phyloP scores from a whole-genome alignment of 2,329 filamentous ascomycete species.

The Alternaria consortialis region DNA sequence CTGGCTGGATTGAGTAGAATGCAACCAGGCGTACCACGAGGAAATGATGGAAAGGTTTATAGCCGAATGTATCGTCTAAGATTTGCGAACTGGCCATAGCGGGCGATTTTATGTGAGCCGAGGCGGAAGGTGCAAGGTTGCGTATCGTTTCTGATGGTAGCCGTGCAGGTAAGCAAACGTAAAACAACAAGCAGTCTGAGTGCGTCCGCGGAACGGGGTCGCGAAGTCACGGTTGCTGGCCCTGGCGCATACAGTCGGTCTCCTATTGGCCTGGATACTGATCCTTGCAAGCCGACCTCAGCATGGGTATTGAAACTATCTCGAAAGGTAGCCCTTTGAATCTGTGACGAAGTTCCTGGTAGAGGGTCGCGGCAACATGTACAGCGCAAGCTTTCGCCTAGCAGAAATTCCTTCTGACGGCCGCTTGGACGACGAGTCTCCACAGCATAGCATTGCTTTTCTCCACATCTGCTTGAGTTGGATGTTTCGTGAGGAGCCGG shows the following conservation, averaged over 20 bases:
- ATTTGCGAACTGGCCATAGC: background rate
- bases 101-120: background rate
- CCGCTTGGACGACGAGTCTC: background rate
- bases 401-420: background rate
- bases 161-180: background rate
- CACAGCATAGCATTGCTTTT: constrained; percentile 1
- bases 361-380: constrained; percentile 1
- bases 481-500: background rate
- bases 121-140: background rate
- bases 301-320: background rate
- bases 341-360: background rate
- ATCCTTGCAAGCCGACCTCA: background rate
- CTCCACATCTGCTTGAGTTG: constrained; percentile 1
- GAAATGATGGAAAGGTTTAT: constrained; percentile 2
- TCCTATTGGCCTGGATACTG: background rate
- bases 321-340: background rate
- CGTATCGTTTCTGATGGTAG: background rate
- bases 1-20: background rate
- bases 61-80: constrained; percentile 1
- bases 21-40: background rate
- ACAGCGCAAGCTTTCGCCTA: constrained; percentile 1
- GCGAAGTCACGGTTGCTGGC: background rate
- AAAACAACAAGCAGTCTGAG: background rate
- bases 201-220: background rate
- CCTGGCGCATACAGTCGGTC: background rate